Conservation (phyloP, 441 rosid genomes). For the Omphalea diandra region DNA sequence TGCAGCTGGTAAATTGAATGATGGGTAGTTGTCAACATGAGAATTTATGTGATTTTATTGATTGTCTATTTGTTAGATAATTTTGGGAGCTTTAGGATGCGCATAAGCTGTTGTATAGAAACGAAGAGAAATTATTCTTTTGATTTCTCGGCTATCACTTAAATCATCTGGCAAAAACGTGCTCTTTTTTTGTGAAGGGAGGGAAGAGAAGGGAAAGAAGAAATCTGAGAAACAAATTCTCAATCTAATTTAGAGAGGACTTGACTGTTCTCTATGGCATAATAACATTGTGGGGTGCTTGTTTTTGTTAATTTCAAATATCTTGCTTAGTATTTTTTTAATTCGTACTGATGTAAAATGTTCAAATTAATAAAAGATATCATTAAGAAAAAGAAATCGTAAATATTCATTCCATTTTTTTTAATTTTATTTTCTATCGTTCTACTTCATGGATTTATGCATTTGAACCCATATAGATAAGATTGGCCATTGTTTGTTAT, state of each 20-base stretch:
- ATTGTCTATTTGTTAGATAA: not conserved
- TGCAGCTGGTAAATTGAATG: not conserved
- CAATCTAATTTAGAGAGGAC: not conserved
- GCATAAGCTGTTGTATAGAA: not conserved
- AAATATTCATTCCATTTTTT: not conserved
- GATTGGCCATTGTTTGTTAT: not conserved
- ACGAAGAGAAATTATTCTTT: not conserved
- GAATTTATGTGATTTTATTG: not conserved
- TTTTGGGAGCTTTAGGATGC: not conserved
- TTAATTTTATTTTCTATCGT: not conserved
- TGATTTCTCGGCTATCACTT: not conserved
- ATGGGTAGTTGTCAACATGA: not conserved
- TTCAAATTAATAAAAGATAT: not conserved
- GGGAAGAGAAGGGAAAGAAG: not conserved
- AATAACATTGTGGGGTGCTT: not conserved
- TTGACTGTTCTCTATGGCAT: not conserved
- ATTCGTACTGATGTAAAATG: no score
- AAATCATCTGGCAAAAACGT: not conserved
- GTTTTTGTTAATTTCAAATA: no score
- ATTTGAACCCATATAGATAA: not conserved
- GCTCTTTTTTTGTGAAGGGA: not conserved
- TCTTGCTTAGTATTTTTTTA: no score
- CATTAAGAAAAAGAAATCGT: not conserved
- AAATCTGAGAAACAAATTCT: not conserved
- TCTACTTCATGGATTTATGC: not conserved